A percentile compares a stretch with the other conserved stretches of the same genome.
phyloP scores from a whole-genome alignment of 306 rosid species.

The Pterocarpus santalinus region DNA sequence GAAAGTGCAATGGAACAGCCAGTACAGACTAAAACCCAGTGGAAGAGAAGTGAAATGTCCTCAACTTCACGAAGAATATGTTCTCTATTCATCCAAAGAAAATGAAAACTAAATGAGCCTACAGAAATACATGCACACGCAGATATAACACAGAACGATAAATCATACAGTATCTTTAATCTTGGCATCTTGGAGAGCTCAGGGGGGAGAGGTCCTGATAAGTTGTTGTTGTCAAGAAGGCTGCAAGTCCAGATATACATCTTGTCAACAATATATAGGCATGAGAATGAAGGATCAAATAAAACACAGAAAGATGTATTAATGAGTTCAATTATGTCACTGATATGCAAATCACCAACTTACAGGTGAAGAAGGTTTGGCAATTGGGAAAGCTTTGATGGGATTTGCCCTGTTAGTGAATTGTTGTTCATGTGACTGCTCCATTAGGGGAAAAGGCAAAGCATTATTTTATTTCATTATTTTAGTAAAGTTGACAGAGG shows the following conservation, averaged over 20 bases:
- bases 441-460: constrained; percentile 42
- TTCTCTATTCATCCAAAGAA: constrained; percentile 5
- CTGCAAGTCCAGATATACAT: constrained; percentile 59
- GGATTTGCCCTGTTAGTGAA: constrained; percentile 88
- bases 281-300: constrained; percentile 9
- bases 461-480: constrained; percentile 34
- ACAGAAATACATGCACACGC: neutral
- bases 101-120: neutral
- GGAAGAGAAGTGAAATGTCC: constrained; percentile 26
- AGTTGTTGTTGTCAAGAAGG: constrained; percentile 90
- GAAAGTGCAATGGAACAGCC: neutral
- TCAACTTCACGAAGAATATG: constrained; percentile 17
- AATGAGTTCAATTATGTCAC: constrained; percentile 1
- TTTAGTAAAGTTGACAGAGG: constrained; percentile 5
- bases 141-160: constrained; percentile 15
- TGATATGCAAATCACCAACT: constrained; percentile 47
- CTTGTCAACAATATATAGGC: constrained; percentile 39
- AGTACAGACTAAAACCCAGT: no score
- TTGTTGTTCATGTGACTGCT: constrained; percentile 99
- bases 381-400: constrained; percentile 66
- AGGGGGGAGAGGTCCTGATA: constrained; percentile 82
- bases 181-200: constrained; percentile 64
- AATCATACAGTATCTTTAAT: constrained; percentile 60
- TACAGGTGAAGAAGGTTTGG: constrained; percentile 77
- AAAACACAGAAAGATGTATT: neutral